Evolutionary conservation across 2,329 filamentous ascomycete species (phyloP), one percentile per base, ranked within the genome.

Genomic region (Lasiodiplodia hormozganensis): DNA sequence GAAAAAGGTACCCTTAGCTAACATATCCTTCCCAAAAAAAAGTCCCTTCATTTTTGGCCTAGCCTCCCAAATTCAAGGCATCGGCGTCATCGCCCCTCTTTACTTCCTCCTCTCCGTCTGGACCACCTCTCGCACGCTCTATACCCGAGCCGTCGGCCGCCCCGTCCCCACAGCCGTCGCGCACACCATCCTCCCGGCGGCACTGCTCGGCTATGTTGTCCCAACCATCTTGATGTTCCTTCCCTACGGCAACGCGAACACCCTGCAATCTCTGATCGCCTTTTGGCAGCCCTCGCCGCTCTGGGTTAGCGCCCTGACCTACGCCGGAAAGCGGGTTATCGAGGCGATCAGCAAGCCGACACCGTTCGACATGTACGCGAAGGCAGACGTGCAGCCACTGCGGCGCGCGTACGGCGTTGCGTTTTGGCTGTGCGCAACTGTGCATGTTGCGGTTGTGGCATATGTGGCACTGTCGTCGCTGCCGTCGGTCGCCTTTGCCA

Each of bases 181-280:
- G 4, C 70, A 69, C 57, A 71, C 72, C 7, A 58, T 77, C 18
- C 56, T 73, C 3, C 73, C 74, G 11, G 70, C 73, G 11, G 23
- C 74, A 25, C 4, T 74, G 6, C 38, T 75, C 12, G 74, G 74
- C 36, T 76, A 71, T 52, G 65, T 72, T 3, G 54, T 75, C n/a
- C 75, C 75, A 0, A 74, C 72, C 3, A 36, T 70, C 12, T 58
- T 74, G 54, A 65, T 76, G 43, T 75, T 74, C 57, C 65, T 74
- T n/a, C 72, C 73, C 12, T 68, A 72, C 68, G 67, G 58, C 1
- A 62, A 71, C 40, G 11, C 69, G 10, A 56, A 67, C 12, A 70
- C 47, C 4, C 70, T 54, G 6, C 73, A 75, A 47, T 34, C 43
- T 1, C 68, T 73, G 21, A 68, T 76, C 43, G 73, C 72, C 5